Percentiles rank a stretch among this genome's conserved stretches.
Conservation (phyloP, 2,329 filamentous ascomycete genomes). For the Neobulgaria alba region DNA sequence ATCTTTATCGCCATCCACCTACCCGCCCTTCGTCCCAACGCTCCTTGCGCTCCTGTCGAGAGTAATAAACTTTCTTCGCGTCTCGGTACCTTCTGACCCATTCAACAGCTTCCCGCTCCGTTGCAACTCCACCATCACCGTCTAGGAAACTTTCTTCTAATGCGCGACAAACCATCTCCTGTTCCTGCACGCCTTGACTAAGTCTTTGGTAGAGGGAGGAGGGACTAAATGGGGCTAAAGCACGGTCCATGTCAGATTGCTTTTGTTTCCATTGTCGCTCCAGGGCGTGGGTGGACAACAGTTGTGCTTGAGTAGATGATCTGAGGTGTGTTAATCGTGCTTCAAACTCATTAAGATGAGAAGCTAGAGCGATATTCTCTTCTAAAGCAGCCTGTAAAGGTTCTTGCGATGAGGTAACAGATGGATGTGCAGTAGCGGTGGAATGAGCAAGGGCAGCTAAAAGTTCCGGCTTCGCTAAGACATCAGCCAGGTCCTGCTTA, state of each 20-base stretch:
- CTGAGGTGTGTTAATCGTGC: slow-evolving; percentile 50
- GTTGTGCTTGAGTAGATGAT: slow-evolving; percentile 65
- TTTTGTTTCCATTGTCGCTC: slow-evolving; percentile 90
- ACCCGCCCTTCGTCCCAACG: slow-evolving; percentile 95
- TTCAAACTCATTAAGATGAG: slow-evolving; percentile 53
- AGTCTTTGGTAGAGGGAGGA: slow-evolving; percentile 79
- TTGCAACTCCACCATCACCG: slow-evolving; percentile 43
- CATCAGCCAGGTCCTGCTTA: slow-evolving; percentile 67
- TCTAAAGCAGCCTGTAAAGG: slow-evolving; percentile 56
- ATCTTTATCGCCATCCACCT: slow-evolving; percentile 67
- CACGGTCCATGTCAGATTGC: slow-evolving; percentile 80
- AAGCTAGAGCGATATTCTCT: slow-evolving; percentile 64
- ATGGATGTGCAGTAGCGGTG: slow-evolving; percentile 60
- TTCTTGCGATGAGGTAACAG: slow-evolving; percentile 55
- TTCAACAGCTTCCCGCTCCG: slow-evolving; percentile 75
- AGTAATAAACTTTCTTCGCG: slow-evolving; percentile 67
- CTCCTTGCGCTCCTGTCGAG: slow-evolving; percentile 78
- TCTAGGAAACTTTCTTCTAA: slow-evolving; percentile 86
- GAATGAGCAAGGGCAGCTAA: slow-evolving; percentile 68
- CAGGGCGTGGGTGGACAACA: slow-evolving; percentile 74
- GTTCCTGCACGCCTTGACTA: slow-evolving; percentile 68
- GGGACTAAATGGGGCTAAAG: slow-evolving; percentile 75
- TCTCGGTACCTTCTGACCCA: slow-evolving; percentile 79
- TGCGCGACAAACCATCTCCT: slow-evolving; percentile 69
- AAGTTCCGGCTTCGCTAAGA: slow-evolving; percentile 56